Evolutionary conservation across 495 filamentous ascomycete species (phyloP), one percentile per base, ranked within the genome.

Genomic region (Achaetomiella virescens): DNA sequence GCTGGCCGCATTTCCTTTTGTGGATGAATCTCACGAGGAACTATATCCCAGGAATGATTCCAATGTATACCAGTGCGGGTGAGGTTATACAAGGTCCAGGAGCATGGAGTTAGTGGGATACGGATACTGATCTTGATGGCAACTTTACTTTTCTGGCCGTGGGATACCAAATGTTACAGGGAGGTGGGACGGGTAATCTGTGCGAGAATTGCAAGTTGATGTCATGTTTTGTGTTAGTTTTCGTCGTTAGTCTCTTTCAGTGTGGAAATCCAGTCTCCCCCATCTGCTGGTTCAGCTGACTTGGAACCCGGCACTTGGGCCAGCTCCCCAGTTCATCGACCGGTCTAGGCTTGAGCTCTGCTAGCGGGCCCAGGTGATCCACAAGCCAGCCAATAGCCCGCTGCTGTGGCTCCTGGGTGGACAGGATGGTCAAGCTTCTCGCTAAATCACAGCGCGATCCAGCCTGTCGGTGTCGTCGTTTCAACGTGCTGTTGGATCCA

Each of bases 381-480:
- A 10, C n/a, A 9, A 18, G n/a, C 21, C 47, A 52, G 40, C 57
- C 51, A 48, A 48, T 55, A 36, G 17, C 38, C 50, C 25, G 31
- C 4, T 24, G 12, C 27, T 31, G 12, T 10, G 3, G 10, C 18
- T 27, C 36, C 29, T 51, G 46, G 35, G 43, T 40, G 35, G 33
- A 22, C 14, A 24, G 8, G 35, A 24, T 17, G 10, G 17, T 21
- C 52, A 47, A 50, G 37, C 47, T 60, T 51, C 31, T 10, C 44
- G 57, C 57, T 50, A 55, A 52, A 40, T 55, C 57, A 54, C 57
- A 52, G 33, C 46, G 37, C 44, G 44, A 43, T 45, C 49, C 49
- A 36, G 48, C 12, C 50, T 54, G 44, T 17, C 36, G 43, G 43
- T 45, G 43, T 10, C 44, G 44, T 40, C 33, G 31, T n/a, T n/a